These are phyloP conservation scores for Botrytis sinoallii DNA, from an alignment of 2,329 filamentous ascomycete genomes.

Conservation along the genomic window DNA sequence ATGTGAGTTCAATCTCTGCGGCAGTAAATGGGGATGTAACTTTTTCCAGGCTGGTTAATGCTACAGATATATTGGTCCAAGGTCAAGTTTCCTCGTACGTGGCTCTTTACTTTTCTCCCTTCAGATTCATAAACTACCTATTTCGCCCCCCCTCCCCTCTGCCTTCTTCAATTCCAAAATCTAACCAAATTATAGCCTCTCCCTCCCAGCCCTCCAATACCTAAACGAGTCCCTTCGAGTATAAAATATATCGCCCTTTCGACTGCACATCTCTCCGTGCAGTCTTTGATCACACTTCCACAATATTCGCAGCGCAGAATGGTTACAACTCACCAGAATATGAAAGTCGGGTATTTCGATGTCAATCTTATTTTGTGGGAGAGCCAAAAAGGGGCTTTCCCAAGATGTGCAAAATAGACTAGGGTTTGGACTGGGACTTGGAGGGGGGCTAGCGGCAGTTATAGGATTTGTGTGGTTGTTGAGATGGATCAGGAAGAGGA, in stretches of 20 bases:
- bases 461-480: background rate
- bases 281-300: background rate
- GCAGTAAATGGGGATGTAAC: background rate
- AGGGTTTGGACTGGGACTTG: background rate
- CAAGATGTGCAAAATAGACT: background rate
- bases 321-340: background rate
- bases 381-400: background rate
- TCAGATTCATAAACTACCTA: background rate
- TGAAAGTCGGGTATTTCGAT: background rate
- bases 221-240: background rate
- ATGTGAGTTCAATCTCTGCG: background rate
- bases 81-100: background rate
- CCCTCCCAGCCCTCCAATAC: background rate
- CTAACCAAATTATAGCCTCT: background rate
- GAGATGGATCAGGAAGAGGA: background rate
- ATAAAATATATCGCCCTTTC: background rate
- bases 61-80: background rate
- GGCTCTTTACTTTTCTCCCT: background rate
- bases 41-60: background rate
- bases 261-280: background rate
- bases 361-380: background rate
- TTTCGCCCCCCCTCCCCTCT: background rate
- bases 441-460: background rate
- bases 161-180: background rate
- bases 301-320: background rate